Percentiles rank a stretch among this genome's conserved stretches.
Conservation (phyloP, 2,329 filamentous ascomycete species). For the Cladosporium sp. region DNA sequence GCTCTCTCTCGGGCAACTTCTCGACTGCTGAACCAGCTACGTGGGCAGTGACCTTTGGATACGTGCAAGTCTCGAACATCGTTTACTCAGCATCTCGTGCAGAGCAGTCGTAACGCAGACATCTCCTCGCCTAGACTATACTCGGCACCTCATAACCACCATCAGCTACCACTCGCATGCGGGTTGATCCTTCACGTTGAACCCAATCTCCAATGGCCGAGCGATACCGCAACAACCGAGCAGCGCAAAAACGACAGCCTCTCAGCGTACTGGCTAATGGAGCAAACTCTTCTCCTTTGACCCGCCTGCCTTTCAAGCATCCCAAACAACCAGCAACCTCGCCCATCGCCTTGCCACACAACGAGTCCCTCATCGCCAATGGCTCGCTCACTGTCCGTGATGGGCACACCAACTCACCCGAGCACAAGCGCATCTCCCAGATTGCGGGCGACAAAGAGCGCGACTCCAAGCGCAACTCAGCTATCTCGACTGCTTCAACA, state of each 20-base stretch:
- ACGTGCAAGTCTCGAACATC: constrained; percentile 8
- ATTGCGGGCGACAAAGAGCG: constrained; percentile 49
- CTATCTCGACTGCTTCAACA: constrained; percentile 59
- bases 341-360: constrained; percentile 40
- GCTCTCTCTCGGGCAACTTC: neutral
- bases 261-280: constrained; percentile 34
- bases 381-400: constrained; percentile 46
- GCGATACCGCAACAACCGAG: constrained; percentile 31
- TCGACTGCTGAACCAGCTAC: constrained; percentile 1
- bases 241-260: constrained; percentile 32
- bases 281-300: constrained; percentile 34
- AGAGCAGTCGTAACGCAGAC: neutral
- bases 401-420: constrained; percentile 40
- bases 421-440: constrained; percentile 58
- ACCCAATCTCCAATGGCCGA: constrained; percentile 33
- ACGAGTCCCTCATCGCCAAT: constrained; percentile 49
- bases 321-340: neutral
- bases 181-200: no score
- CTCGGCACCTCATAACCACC: neutral
- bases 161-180: neutral
- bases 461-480: constrained; percentile 55
- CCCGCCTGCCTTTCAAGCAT: constrained; percentile 5
- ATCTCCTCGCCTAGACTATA: neutral
- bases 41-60: constrained; percentile 9
- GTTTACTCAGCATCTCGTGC: constrained; percentile 6